Conservation (phyloP, 148 eudicot genomes). For the Heliosperma pusillum region DNA sequence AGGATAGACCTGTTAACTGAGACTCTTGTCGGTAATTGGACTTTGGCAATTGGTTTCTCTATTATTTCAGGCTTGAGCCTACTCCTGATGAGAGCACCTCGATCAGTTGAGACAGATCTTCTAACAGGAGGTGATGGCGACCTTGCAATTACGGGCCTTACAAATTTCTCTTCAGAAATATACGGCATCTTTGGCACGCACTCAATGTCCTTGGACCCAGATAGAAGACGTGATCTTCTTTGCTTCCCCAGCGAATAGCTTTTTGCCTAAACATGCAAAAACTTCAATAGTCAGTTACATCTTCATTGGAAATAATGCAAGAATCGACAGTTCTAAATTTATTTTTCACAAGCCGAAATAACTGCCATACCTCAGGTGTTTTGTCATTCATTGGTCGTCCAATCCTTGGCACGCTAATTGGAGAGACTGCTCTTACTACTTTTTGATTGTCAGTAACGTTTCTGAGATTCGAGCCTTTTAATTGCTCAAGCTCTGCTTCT, state of each 20-base stretch:
- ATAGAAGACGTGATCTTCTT: conserved; percentile 53
- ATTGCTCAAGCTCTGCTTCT: conserved; percentile 71
- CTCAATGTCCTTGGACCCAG: conserved; percentile 59
- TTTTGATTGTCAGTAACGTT: conserved; percentile 42
- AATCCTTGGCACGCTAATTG: conserved; percentile 44
- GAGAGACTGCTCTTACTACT: conserved; percentile 51
- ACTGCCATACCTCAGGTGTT: conserved; percentile 47
- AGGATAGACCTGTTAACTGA: conserved; percentile 48
- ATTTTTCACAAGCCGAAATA: not conserved
- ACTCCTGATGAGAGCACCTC: conserved; percentile 58
- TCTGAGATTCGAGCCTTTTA: conserved; percentile 42
- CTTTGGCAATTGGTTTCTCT: conserved; percentile 43
- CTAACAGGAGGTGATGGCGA: conserved; percentile 86
- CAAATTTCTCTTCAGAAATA: conserved; percentile 51
- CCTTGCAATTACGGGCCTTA: conserved; percentile 38
- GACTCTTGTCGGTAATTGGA: conserved; percentile 47
- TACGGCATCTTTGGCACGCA: conserved; percentile 48
- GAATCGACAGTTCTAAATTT: not conserved
- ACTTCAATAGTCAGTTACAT: not conserved
- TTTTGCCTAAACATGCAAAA: conserved; percentile 49
- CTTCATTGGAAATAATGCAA: not conserved
- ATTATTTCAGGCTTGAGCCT: conserved; percentile 56
- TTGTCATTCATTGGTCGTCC: conserved; percentile 46
- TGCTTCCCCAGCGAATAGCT: conserved; percentile 76
- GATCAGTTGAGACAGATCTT: conserved; percentile 82